Conservation (phyloP, 2,329 filamentous ascomycete genomes). For the Dactylellina cionopaga region DNA sequence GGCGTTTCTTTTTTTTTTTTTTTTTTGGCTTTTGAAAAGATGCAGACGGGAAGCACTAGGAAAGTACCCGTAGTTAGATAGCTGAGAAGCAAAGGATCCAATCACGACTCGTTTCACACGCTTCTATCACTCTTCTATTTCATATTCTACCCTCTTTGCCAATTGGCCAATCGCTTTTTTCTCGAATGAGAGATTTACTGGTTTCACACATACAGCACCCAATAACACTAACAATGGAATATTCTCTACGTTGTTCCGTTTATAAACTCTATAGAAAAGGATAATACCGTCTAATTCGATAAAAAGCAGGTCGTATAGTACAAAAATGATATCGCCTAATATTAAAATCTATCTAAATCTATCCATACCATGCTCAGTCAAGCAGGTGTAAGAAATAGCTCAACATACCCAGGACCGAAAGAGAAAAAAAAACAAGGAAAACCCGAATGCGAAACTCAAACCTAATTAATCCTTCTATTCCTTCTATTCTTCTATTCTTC, state of each 20-base stretch:
- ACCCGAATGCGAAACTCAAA: not conserved
- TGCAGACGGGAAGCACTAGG: too few species aligned
- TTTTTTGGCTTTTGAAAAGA: too few species aligned
- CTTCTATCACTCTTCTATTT: too few species aligned
- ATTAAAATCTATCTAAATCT: slow-evolving; percentile 36
- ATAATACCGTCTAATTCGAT: slow-evolving; percentile 22
- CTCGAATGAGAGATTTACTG: not conserved
- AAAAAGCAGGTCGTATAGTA: slow-evolving; percentile 45
- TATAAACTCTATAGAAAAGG: not conserved
- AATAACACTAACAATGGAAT: not conserved
- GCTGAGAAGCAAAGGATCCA: too few species aligned
- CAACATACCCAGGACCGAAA: slow-evolving; percentile 15
- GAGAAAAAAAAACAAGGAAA: slow-evolving; percentile 2
- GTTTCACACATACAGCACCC: not conserved
- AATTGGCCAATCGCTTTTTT: too few species aligned
- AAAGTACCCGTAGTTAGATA: too few species aligned
- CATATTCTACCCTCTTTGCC: too few species aligned
- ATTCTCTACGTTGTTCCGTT: not conserved
- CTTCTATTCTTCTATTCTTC: slow-evolving; percentile 25
- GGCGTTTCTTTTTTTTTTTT: too few species aligned
- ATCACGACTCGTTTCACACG: too few species aligned
- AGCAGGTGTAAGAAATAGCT: slow-evolving; percentile 47
- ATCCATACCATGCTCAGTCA: slow-evolving; percentile 45
- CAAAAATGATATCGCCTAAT: slow-evolving; percentile 21
- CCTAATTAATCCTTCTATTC: slow-evolving; percentile 5